Base-by-base conservation (phyloP, 345 rosid genomes). In the Salix brachista region DNA sequence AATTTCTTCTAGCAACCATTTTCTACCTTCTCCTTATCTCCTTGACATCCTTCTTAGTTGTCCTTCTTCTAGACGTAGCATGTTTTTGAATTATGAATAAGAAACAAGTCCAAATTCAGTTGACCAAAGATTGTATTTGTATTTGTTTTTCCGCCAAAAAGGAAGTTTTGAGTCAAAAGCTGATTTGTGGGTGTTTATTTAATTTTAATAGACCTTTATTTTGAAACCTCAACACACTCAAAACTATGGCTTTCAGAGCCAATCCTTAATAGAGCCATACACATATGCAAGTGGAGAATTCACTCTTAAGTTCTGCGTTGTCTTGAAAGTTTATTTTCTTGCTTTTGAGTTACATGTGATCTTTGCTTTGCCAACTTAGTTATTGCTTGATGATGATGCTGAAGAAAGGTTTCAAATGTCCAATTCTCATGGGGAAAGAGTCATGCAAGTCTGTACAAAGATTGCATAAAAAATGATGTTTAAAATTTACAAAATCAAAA, bases 1-100 rank as follows among this genome's bases (percentile, higher is more conserved):
- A 90, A 89, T 58, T 67, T 50, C 11, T 9, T 77, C 60, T 39
- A 17, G 13, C 67, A 1, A n/a, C n/a, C 74, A 41, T 72, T 8
- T 42, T 44, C 73, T 30, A n/a, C 54, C 39, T 75, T 65, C 41
- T 6, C 25, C 41, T 64, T 17, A 36, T 48, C 56, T 30, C 64
- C 41, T 3, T 54, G 14, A 56, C 62, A 7, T 9, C 11, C 13
- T n/a, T 56, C 62, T 9, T 56, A n/a, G 28, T 3, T 56, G 26
- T n/a, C 26, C 62, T 56, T 56, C 26, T 21, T 56, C 10, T 10
- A 56, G 62, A n/a, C 14, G 4, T 4, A 9, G 14, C 4, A 56
- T 56, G 28, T n/a, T 21, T 54, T 56, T n/a, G 11, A 56, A 56
- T 56, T n/a, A 58, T 12, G 0, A 23, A 58, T 58, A 58, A 3